Base-by-base conservation (phyloP, 768 basidiomycete genomes). In the Erythrobasidium yunnanense region DNA sequence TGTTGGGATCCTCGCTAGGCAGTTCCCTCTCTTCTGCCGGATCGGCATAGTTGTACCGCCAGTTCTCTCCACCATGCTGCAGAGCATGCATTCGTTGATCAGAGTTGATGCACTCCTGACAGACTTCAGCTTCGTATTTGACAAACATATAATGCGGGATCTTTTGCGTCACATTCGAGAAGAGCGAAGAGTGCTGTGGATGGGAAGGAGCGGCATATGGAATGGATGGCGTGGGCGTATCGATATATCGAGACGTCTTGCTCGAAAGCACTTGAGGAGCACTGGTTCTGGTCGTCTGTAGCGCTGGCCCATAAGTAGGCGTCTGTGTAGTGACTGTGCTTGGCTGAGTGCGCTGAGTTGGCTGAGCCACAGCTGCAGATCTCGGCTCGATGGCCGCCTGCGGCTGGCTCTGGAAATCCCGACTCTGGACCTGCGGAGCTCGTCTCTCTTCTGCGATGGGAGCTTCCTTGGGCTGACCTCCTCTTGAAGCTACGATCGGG, bases 61-160 rank as follows among this genome's bases (percentile, higher is more conserved):
- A 63, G 29, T 32, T 51, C 49, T 63, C 60, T 4, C 60, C 60
- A 7, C 60, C 60, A 51, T 63, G 60, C 4, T 23, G 32, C 5
- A 63, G 49, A 27, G 46, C 6, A 17, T 33, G 33, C 32, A 63
- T 50, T 13, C 30, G 42, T 23, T 63, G 46, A 8, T 63, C 60
- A 30, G 47, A 50, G 27, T 25, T 49, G n/a, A 63, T 34, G 47
- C 60, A 63, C 32, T 63, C 60, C 49, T 50, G 60, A 25, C 60
- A 63, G 3, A 63, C 46, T 4, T 45, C 30, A 8, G 60, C 60
- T 20, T 46, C 49, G 38, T 63, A 63, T 18, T 38, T 27, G 11
- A 63, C 60, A 51, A 63, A 63, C 60, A 63, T 63, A 23, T 63
- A 63, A 38, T 63, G 47, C 32, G 60, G 60, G 4, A 63, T 63